phyloP scores from a whole-genome alignment of 768 basidiomycete species.

The Panaeolus cyanescens region DNA sequence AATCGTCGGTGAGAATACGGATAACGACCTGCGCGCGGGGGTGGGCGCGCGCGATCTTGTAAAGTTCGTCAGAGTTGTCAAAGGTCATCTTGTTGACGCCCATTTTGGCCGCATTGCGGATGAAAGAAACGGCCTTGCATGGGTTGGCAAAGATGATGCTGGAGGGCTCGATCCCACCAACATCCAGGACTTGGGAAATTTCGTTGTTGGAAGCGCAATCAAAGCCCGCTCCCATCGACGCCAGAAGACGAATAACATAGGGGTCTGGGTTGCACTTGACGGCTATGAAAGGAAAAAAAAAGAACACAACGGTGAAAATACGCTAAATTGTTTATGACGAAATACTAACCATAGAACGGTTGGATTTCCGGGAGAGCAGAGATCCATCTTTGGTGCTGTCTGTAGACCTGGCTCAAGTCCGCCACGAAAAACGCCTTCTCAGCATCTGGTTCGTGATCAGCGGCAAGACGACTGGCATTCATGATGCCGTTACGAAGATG shows the following conservation, averaged over 20 bases:
- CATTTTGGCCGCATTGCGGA: constrained; percentile 77
- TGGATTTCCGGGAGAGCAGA: constrained; percentile 79
- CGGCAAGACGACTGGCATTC: constrained; percentile 53
- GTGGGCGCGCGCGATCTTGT: constrained; percentile 85
- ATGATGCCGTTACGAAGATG: constrained; percentile 81
- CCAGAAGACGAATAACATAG: constrained; percentile 87
- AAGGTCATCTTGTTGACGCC: constrained; percentile 97
- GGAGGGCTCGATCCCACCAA: constrained; percentile 75
- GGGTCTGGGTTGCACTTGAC: constrained; percentile 99
- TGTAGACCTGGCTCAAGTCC: constrained; percentile 86
- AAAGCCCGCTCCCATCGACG: constrained; percentile 89
- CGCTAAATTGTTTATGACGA: background rate
- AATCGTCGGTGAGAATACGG: constrained; percentile 98
- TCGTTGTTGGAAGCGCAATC: constrained; percentile 97
- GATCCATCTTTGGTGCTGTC: constrained; percentile 84
- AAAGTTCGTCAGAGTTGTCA: constrained; percentile 94
- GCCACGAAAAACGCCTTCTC: constrained; percentile 97
- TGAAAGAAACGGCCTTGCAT: constrained; percentile 94
- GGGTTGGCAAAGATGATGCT: constrained; percentile 98
- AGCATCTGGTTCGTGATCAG: constrained; percentile 64
- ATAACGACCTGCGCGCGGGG: constrained; percentile 85
- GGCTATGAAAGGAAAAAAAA: constrained; percentile 49
- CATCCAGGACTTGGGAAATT: constrained; percentile 74
- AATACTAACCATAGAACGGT: constrained; percentile 84
- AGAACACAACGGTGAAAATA: constrained; percentile 8